A percentile compares a stretch with the other conserved stretches of the same genome.
Evolutionary conservation across 2,329 filamentous ascomycete species (phyloP).

Genomic region (Exophiala oligosperma): DNA sequence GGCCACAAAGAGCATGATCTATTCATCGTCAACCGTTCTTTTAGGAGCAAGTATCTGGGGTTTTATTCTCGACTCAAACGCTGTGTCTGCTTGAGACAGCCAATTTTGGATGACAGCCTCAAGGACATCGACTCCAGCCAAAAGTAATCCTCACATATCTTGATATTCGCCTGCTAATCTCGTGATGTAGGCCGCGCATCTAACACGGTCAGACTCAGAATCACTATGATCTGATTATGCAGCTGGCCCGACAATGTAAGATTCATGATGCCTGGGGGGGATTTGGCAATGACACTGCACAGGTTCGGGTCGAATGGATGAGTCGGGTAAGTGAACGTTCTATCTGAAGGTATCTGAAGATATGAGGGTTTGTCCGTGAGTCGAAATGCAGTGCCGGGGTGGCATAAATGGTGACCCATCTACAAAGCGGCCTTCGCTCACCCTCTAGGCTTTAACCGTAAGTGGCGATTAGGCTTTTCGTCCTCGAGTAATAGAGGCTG

Average conservation of each 20-base stretch:
- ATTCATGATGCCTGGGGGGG: conserved; percentile 9
- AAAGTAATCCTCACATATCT: conserved; percentile 11
- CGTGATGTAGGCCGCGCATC: conserved; percentile 4
- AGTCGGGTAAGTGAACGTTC: conserved; percentile 14
- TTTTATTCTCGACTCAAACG: conserved; percentile 3
- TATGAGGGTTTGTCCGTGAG: neutral
- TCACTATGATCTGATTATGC: conserved; percentile 16
- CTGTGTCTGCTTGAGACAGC: conserved; percentile 2
- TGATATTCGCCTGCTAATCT: conserved; percentile 17
- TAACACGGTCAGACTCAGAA: conserved; percentile 6
- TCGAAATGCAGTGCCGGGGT: conserved; percentile 7
- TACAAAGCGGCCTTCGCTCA: neutral
- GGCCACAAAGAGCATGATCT: too few relatives aligned
- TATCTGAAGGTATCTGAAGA: conserved; percentile 4
- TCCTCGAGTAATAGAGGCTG: too few relatives aligned
- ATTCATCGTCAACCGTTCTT: neutral
- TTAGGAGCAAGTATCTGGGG: conserved; percentile 30
- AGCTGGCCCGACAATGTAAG: conserved; percentile 15
- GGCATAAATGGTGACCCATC: conserved; percentile 17
- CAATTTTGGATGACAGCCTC: conserved; percentile 12
- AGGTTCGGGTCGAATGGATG: conserved; percentile 17
- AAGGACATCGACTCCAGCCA: conserved; percentile 19
- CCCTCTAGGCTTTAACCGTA: too few relatives aligned
- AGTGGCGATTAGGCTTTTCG: too few relatives aligned
- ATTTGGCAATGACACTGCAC: conserved; percentile 11